Percentiles rank a stretch among this genome's conserved stretches.
Conservation (phyloP, 345 rosid species). For the Diplotaxis tenuifolia region DNA sequence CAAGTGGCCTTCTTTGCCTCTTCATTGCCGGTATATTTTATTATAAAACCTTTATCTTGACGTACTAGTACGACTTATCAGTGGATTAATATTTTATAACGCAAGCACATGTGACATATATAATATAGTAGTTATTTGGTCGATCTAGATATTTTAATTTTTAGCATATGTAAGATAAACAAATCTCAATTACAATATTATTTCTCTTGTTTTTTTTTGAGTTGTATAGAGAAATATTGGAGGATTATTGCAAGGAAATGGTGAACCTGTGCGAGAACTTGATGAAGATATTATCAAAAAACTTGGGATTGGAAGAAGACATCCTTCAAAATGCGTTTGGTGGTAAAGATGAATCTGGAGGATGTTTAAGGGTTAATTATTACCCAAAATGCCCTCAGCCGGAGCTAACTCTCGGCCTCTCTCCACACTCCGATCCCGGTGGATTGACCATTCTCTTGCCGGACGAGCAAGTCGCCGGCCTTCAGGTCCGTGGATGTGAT, state of each 20-base stretch:
- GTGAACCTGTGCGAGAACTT: slow-evolving; percentile 51
- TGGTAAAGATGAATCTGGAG: slow-evolving; percentile 57
- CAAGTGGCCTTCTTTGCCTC: slow-evolving; percentile 77
- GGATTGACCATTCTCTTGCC: slow-evolving; percentile 81
- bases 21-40: slow-evolving; percentile 54
- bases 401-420: slow-evolving; percentile 71
- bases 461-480: slow-evolving; percentile 63
- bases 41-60: neutral
- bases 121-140: neutral
- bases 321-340: slow-evolving; percentile 68
- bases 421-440: slow-evolving; percentile 92
- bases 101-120: neutral
- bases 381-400: slow-evolving; percentile 95
- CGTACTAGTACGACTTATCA: neutral
- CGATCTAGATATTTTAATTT: neutral
- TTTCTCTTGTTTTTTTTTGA: neutral
- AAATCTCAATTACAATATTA: neutral
- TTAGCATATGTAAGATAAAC: neutral
- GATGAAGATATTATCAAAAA: slow-evolving; percentile 62
- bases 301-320: slow-evolving; percentile 58
- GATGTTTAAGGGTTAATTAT: slow-evolving; percentile 78
- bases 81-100: neutral
- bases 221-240: slow-evolving; percentile 54
- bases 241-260: slow-evolving; percentile 64
- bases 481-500: slow-evolving; percentile 65